Evolutionary conservation across 2,329 filamentous ascomycete species (phyloP).

Genomic region (Leptographium lundbergii): DNA sequence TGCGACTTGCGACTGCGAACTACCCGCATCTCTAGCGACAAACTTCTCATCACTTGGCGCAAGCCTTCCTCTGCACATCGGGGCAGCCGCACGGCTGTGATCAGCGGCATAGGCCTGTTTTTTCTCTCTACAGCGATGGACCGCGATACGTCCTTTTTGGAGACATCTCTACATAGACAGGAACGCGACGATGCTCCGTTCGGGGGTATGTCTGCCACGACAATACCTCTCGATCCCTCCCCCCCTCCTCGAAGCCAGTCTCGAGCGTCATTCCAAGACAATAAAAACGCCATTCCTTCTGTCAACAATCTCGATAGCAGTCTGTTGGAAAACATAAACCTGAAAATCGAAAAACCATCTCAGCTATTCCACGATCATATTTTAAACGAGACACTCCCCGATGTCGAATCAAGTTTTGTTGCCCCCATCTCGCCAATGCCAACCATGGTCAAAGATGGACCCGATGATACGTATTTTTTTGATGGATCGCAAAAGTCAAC

Average conservation of each 20-base stretch:
- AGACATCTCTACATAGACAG: neutral
- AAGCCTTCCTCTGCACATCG: neutral
- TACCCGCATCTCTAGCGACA: neutral
- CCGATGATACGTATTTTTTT: conserved; percentile 49
- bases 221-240: neutral
- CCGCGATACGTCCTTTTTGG: neutral
- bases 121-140: neutral
- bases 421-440: conserved; percentile 44
- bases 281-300: too few species aligned
- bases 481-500: conserved; percentile 27
- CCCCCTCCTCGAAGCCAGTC: neutral
- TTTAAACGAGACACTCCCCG: conserved; percentile 43
- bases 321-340: conserved; percentile 26
- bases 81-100: neutral
- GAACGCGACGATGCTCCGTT: neutral
- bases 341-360: conserved; percentile 22
- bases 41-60: neutral
- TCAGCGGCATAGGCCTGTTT: neutral
- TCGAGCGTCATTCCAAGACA: neutral
- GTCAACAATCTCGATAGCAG: conserved; percentile 21
- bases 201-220: neutral
- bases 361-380: conserved; percentile 41
- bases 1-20: neutral
- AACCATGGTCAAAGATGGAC: conserved; percentile 29
- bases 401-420: conserved; percentile 55